Evolutionary conservation across 805 yeast genomes (phyloP), one percentile per base, ranked within the genome.

Genomic region (Starmera quercuum): DNA sequence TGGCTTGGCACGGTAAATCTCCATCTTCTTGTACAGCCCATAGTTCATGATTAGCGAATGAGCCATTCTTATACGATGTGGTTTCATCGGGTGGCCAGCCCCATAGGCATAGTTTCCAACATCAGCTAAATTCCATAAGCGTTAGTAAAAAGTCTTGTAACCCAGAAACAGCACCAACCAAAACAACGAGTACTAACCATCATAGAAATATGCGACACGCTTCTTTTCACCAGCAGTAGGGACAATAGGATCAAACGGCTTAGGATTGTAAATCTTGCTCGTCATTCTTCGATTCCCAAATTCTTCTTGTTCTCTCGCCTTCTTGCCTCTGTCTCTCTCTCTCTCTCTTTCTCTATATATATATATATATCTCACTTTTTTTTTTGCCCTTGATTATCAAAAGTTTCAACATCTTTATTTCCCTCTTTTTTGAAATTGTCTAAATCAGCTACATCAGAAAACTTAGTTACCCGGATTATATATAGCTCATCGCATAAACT

Each of bases 81-180:
- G 98, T 57, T 92, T 92, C 98, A 92, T 92, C 26, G 97, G 97
- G 59, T 92, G 98, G 20, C 96, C 96, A 5, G 96, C 92, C 37
- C 97, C 97, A 56, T 92, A 92, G 29, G 97, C 95, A 61, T 90
- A 90, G 63, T 92, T 92, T 23, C 97, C 97, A 31, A 92, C 95
- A 56, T 90, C 98, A 20, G 95, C 67, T 49, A 30, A 32, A 28
- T 5, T n/a, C n/a, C n/a, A n/a, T n/a, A 14, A 18, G 11, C 17
- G 37, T 33, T 39, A 31, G 42, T 34, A 66, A 64, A 15, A 24
- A 6, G 10, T 20, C 11, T 9, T 13, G 19, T n/a, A 8, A n/a
- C 16, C 29, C 26, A n/a, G 13, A n/a, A 16, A 10, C 10, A 18
- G 19, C 6, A 34, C 61, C 21, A 44, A 58, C 62, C 75, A 57